Percentiles rank a stretch among this genome's conserved stretches.
Conservation (phyloP, 345 rosid genomes). For the Melastoma malabathricum region DNA sequence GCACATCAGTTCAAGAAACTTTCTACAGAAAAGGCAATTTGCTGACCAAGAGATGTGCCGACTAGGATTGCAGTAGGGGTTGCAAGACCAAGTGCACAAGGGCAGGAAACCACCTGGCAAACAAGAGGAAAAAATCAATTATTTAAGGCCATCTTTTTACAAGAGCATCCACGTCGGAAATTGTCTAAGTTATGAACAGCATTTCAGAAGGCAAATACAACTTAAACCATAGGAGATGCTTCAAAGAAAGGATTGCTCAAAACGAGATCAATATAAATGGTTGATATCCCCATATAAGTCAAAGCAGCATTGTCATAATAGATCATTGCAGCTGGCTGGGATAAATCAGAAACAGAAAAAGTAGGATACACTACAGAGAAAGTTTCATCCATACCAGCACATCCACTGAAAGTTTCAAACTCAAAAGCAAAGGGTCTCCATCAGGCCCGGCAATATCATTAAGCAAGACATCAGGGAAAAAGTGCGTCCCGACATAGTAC, state of each 20-base stretch:
- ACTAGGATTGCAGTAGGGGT: slow-evolving; percentile 95
- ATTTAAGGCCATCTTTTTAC: neutral
- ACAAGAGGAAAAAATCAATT: neutral
- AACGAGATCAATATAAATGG: too few species aligned
- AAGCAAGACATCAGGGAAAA: slow-evolving; percentile 92
- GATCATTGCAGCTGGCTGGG: neutral
- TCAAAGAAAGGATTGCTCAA: too few species aligned
- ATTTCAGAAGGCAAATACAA: too few species aligned
- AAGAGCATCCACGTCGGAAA: too few species aligned
- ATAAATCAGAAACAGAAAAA: neutral
- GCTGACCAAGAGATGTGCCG: slow-evolving; percentile 89
- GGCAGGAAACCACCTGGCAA: slow-evolving; percentile 90
- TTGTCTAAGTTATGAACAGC: too few species aligned
- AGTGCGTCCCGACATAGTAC: slow-evolving; percentile 70
- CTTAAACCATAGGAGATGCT: too few species aligned
- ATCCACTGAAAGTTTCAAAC: slow-evolving; percentile 93
- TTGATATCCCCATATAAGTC: neutral
- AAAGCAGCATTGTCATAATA: neutral
- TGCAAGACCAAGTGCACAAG: slow-evolving; percentile 96
- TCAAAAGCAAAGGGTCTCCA: slow-evolving; percentile 73
- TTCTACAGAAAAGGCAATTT: neutral
- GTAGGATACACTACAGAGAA: neutral
- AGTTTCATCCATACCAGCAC: slow-evolving; percentile 56
- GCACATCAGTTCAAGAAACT: too few species aligned
- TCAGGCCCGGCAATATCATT: slow-evolving; percentile 92